Base-by-base conservation (phyloP, 1,284 basidiomycete species). In the Apiotrichum akiyoshidainum region DNA sequence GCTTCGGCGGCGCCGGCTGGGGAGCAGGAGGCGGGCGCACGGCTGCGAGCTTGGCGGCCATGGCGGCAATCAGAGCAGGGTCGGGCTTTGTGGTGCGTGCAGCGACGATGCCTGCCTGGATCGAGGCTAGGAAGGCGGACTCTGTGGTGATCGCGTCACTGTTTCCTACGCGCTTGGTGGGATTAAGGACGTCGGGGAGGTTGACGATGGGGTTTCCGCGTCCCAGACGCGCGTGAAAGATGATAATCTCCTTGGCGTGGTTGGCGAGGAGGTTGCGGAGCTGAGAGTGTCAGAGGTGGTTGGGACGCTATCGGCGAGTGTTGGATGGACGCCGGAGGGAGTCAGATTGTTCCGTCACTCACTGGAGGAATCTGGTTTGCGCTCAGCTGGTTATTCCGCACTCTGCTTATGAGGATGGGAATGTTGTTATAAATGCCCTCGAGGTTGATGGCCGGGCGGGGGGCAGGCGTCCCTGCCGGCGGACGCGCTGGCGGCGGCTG, bases 101-200 rank as follows among this genome's bases (percentile, higher is more conserved):
- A 14, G 55, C 55, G 35, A 44, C 35, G 16, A 65, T 49, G 13
- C 59, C 63, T 12, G 55, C 57, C 17, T 46, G 41, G n/a, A 65
- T 47, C 9, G 41, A 46, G 14, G 39, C 35, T 5, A 61, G 63
- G 50, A 65, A 65, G 5, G 58, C 50, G 1, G 44, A 11, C 44
- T 65, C 63, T 19, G 57, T 61, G 22, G 58, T 59, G 22, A 65
- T 49, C 5, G 63, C 55, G n/a, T 61, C 59, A 22, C 41, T 52
- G 41, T 47, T 51, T n/a, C 58, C 57, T 31, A 61, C 59, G 40
- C 55, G 56, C 35, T 53, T 57, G 3, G 63, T 61, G 12, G 63
- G 63, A 46, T 65, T 61, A 13, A 65, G 57, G n/a, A 65, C 50
- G 33, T 65, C 63, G 12, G 63, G 63, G n/a, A 65, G 59, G 55